These are phyloP conservation scores for Aspergillus leporis DNA, from an alignment of 495 filamentous ascomycete species.

Conservation along the genomic window DNA sequence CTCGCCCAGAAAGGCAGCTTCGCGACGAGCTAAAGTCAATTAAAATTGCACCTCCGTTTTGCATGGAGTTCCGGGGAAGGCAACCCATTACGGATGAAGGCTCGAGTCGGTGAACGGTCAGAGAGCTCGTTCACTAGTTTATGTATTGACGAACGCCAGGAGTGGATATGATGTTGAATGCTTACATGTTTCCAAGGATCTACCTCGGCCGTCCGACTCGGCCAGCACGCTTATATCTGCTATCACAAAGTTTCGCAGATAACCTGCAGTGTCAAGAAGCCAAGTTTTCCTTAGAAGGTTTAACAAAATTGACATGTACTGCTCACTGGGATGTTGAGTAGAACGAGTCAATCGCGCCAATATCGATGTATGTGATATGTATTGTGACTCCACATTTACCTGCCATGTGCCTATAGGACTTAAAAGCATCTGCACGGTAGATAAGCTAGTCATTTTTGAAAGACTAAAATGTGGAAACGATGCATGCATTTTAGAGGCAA, in stretches of 20 bases:
- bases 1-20: background rate
- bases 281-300: background rate
- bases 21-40: background rate
- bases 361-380: conserved; percentile 22
- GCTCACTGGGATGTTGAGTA: conserved; percentile 9
- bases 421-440: conserved; percentile 18
- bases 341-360: conserved; percentile 18
- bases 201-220: background rate
- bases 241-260: background rate
- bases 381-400: conserved; percentile 5
- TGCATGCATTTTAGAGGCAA: conserved; percentile 9
- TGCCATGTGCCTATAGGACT: conserved; percentile 19
- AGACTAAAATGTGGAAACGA: conserved; percentile 18
- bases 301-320: conserved; percentile 17
- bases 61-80: background rate
- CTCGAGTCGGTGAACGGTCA: background rate
- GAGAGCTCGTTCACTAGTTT: background rate
- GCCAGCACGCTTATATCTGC: background rate
- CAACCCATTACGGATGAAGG: background rate
- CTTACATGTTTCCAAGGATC: background rate
- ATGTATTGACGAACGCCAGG: background rate
- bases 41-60: background rate
- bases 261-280: background rate
- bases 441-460: conserved; percentile 23
- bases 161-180: background rate